Evolutionary conservation across 768 basidiomycete species (phyloP), one percentile per base, ranked within the genome.

Genomic region (Tricholoma saponaceum): DNA sequence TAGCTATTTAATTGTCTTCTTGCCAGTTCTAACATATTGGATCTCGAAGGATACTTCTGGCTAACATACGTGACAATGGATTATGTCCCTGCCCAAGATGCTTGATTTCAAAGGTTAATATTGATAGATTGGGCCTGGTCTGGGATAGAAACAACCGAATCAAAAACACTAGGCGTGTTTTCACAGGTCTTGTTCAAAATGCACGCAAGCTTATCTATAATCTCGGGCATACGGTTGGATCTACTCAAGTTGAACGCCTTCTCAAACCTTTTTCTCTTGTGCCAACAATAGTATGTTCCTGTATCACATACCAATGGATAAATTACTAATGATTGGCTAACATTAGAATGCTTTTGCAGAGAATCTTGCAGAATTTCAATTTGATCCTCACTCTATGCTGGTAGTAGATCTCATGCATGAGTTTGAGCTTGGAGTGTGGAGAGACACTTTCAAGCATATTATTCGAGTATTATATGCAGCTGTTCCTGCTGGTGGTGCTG

Each of bases 331-430:
- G 7, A 46, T 52, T 30, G 13, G 5, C 20, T 35, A 70, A 67
- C 72, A 70, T 57, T 13, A 52, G 52, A 52, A 52, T 39, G 35
- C 33, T 1, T 52, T 33, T 18, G 28, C 43, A 6, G 23, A 39
- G 9, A 32, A n/a, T 20, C 33, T 52, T 22, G 33, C 3, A 14
- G 0, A 0, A 16, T 14, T 52, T 22, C 5, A 58, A 3, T 65
- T 74, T 46, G 56, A 74, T 26, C 50, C 72, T 2, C 71, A 66
- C 46, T 16, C 13, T 3, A 59, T 73, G 43, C 56, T 74, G 0
- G 68, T 71, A 0, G 65, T 70, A 13, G 75, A 78, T 52, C 54
- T 74, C 1, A 62, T 78, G 62, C 76, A 77, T 54, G n/a, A n/a
- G n/a, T n/a, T n/a, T n/a, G n/a, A n/a, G n/a, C n/a, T n/a, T n/a